Evolutionary conservation across 2,329 filamentous ascomycete species (phyloP).

Genomic region (Xylariaceae sp.): DNA sequence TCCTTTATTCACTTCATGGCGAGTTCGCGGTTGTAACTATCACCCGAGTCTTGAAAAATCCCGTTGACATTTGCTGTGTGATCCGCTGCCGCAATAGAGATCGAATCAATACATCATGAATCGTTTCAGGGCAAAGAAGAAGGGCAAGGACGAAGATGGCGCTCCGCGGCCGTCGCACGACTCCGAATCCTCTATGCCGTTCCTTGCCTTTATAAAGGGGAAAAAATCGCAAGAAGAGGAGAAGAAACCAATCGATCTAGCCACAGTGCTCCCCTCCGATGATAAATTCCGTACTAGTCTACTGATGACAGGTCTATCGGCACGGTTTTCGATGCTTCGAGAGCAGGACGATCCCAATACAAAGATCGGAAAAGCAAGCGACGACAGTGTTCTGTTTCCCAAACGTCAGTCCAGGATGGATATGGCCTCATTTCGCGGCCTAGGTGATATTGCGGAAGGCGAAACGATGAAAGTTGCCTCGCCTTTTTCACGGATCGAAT

Average conservation of each 20-base stretch:
- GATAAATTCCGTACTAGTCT: slow-evolving; percentile 95
- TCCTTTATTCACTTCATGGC: slow-evolving; percentile 9
- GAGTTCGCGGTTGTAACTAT: slow-evolving; percentile 5
- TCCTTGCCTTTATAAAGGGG: slow-evolving; percentile 50
- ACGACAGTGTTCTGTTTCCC: slow-evolving; percentile 84
- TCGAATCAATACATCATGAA: slow-evolving; percentile 52
- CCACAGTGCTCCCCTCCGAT: slow-evolving; percentile 66
- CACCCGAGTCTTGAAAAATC: not conserved
- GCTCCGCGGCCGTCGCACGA: slow-evolving; percentile 48
- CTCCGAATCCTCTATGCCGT: slow-evolving; percentile 47
- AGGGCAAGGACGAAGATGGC: slow-evolving; percentile 56
- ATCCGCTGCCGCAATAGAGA: not conserved
- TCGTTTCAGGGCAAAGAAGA: slow-evolving; percentile 69
- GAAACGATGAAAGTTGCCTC: slow-evolving; percentile 67
- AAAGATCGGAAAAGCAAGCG: slow-evolving; percentile 86
- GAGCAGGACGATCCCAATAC: slow-evolving; percentile 91
- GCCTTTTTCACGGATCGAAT: slow-evolving; percentile 54
- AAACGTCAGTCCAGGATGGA: slow-evolving; percentile 77
- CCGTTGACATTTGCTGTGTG: not conserved
- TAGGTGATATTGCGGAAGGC: slow-evolving; percentile 86
- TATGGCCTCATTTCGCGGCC: slow-evolving; percentile 52
- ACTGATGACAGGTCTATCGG: slow-evolving; percentile 90
- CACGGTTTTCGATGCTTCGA: slow-evolving; percentile 91
- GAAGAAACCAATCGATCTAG: slow-evolving; percentile 66
- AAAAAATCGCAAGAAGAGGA: slow-evolving; percentile 53